Base-by-base conservation (phyloP, 176 grass and related monocot genomes). In the Carex cristatella region DNA sequence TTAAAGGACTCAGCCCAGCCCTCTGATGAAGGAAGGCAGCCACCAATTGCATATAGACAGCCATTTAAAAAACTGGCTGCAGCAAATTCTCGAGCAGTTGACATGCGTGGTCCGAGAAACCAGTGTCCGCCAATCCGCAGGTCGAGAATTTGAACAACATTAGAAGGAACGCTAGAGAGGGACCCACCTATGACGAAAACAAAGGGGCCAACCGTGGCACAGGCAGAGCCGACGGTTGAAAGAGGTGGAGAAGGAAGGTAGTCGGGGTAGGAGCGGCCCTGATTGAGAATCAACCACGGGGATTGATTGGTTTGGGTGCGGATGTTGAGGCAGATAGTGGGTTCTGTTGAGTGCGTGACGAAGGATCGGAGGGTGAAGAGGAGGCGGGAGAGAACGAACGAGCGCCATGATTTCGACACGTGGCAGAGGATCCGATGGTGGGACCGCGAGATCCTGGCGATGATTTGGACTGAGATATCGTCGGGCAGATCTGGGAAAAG, bases 171-270 rank as follows among this genome's bases (percentile, higher is more conserved):
- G 11, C 84, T 89, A 15, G 56, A 7, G 0, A 94, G 54, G 35
- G 93, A 90, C 1, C 95, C 95, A 2, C 95, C 95, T 18, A 98
- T 38, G 72, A 98, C 78, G 73, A 94, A 98, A 62, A 98, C 79
- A 5, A 69, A 86, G 37, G 64, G 74, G 46, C 79, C 85, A 35
- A 85, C 83, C 9, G 86, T 88, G 64, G 65, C 84, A 23, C 86
- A 88, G 4, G 92, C 92, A 13, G 87, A 88, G 28, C 89, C 81
- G 0, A 88, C 77, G 28, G 89, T 87, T 44, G 85, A 81, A 77
- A 92, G 54, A 0, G 89, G 79, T 1, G 95, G 91, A 12, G 86
- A 75, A 0, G 86, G 95, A 0, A 91, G 84, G 0, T 86, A 85
- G 2, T 83, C 77, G 51, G 86, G 88, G 15, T 86, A 73, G 69